Conservation (phyloP, 1,284 basidiomycete species). For the Baeospora myosura region DNA sequence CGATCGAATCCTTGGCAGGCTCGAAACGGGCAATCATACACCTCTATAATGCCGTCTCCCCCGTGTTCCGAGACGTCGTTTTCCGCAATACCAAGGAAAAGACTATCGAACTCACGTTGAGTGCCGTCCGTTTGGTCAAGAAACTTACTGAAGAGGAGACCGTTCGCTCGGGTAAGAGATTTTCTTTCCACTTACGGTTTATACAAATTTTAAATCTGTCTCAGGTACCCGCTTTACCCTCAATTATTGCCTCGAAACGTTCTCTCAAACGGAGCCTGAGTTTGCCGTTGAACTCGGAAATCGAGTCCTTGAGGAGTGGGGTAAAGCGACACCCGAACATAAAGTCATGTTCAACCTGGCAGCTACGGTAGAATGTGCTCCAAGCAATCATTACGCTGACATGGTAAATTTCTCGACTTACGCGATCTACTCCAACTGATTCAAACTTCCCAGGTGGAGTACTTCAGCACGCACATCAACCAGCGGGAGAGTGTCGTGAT, state of each 20-base stretch:
- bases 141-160: constrained; percentile 69
- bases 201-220: not conserved
- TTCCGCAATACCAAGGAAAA: constrained; percentile 79
- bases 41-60: constrained; percentile 89
- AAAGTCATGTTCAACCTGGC: constrained; percentile 90
- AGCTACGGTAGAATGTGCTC: constrained; percentile 84
- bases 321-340: constrained; percentile 52
- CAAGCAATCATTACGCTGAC: constrained; percentile 89
- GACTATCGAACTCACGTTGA: constrained; percentile 72
- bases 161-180: constrained; percentile 37
- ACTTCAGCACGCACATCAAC: constrained; percentile 71
- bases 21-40: constrained; percentile 83
- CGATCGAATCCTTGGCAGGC: constrained; percentile 77
- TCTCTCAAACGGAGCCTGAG: constrained; percentile 85
- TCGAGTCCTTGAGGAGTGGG: constrained; percentile 75
- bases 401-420: constrained; percentile 39
- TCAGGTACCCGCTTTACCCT: constrained; percentile 72
- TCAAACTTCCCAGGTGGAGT: constrained; percentile 60
- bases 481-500: constrained; percentile 75
- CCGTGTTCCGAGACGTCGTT: constrained; percentile 82
- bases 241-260: constrained; percentile 90
- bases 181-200: not conserved
- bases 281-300: constrained; percentile 83
- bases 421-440: not conserved
- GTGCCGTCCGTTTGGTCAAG: constrained; percentile 74